Conservation (phyloP, 148 eudicot species). For the Salicornia ramosissima region DNA sequence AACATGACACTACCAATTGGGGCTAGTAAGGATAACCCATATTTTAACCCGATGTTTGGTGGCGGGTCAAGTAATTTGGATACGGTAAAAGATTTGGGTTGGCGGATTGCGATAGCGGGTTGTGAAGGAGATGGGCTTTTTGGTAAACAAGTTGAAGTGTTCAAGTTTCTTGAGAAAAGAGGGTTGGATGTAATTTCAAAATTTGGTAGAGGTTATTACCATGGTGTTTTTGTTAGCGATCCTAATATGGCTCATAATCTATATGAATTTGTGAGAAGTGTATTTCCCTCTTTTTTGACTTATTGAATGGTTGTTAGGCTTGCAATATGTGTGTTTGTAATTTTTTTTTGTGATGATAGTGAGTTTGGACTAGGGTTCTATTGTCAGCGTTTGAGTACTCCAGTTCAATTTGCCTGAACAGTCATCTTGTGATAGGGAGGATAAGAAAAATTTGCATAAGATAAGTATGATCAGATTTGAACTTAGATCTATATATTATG, state of each 20-base stretch:
- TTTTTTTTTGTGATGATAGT: too few relatives aligned
- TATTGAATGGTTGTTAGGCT: neutral
- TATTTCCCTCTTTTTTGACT: neutral
- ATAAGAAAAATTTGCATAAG: too few relatives aligned
- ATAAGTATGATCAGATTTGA: too few relatives aligned
- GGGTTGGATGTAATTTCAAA: constrained; percentile 10
- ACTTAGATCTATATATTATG: too few relatives aligned
- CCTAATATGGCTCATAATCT: neutral
- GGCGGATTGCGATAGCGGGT: constrained; percentile 29
- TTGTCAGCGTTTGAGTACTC: too few relatives aligned
- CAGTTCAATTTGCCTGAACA: too few relatives aligned
- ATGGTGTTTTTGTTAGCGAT: neutral
- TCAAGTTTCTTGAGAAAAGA: constrained; percentile 12
- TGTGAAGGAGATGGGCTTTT: constrained; percentile 32
- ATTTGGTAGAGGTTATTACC: constrained; percentile 2
- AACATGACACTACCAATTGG: constrained; percentile 42
- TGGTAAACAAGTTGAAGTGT: constrained; percentile 21
- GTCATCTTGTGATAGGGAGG: too few relatives aligned
- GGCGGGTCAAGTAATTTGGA: neutral
- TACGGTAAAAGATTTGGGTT: constrained; percentile 19
- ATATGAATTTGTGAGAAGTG: neutral
- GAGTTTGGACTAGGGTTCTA: too few relatives aligned
- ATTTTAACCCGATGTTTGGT: constrained; percentile 21
- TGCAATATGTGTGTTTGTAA: too few relatives aligned
- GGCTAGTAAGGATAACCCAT: constrained; percentile 34